phyloP scores from a whole-genome alignment of 768 basidiomycete species.

The Fomitopsis serialis region DNA sequence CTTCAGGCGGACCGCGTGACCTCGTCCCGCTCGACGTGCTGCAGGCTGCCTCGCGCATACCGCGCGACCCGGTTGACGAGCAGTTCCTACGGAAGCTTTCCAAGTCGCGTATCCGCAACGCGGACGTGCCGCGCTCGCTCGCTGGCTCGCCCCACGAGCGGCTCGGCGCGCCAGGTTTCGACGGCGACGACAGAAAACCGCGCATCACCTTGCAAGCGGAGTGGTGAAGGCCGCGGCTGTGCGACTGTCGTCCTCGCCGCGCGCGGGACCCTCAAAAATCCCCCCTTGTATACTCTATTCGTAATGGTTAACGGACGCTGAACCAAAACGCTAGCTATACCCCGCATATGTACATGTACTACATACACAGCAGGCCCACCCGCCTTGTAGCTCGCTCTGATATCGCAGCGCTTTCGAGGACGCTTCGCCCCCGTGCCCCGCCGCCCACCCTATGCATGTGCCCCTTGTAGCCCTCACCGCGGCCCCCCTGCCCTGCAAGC shows the following conservation, averaged over 20 bases:
- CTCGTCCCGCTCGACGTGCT: slow-evolving; percentile 65
- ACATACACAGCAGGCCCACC: not conserved
- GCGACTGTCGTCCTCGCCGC: no score
- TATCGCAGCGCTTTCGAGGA: not conserved
- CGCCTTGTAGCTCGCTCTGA: not conserved
- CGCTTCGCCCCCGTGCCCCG: not conserved
- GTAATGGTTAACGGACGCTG: not conserved
- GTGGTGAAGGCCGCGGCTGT: slow-evolving; percentile 10
- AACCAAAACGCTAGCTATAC: not conserved
- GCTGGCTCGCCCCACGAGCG: not conserved
- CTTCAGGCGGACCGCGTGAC: slow-evolving; percentile 10
- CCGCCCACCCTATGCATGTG: not conserved
- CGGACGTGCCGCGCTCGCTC: slow-evolving; percentile 10
- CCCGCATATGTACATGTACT: not conserved
- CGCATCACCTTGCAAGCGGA: slow-evolving; percentile 6
- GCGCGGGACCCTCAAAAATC: not conserved
- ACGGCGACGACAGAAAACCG: slow-evolving; percentile 13
- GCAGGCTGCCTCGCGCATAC: slow-evolving; percentile 45
- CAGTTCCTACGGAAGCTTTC: slow-evolving; percentile 53
- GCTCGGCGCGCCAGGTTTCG: not conserved
- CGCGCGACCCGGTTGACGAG: slow-evolving; percentile 61
- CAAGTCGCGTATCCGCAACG: slow-evolving; percentile 1
- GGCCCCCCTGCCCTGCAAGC: no score
- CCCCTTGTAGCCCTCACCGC: no score
- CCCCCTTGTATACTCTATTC: not conserved